Base-by-base conservation (phyloP, 1,139 yeast genomes). In the Sugiyamaella japonica region DNA sequence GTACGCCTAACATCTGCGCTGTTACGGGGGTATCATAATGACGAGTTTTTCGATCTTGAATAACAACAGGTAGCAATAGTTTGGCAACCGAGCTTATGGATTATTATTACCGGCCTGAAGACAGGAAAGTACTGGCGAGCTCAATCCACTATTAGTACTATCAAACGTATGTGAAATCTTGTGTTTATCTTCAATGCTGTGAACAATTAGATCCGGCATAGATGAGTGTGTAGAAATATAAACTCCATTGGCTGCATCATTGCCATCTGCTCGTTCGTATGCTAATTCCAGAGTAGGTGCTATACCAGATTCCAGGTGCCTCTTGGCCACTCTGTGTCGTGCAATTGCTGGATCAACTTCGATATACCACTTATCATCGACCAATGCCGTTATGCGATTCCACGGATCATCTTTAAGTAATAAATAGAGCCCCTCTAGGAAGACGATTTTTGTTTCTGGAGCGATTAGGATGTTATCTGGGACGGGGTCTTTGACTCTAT, bases 301-400 rank as follows among this genome's bases (percentile, higher is more conserved):
- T 17, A 91, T 77, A 0, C 96, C 96, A 6, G 91, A 80, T 10
- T 71, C 72, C 15, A 89, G 62, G 68, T 91, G 98, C 54, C 98
- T 75, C 48, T 72, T 70, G 0, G 89, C 86, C 0, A 89, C 83
- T 55, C 97, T 71, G 6, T 73, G 67, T 42, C 83, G 71, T 5
- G 84, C 83, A 2, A 73, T 61, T 0, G 66, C 70, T 10, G 73
- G 70, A n/a, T 77, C 79, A 1, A 81, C 79, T 7, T 74, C 68
- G 13, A 74, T 65, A 48, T 67, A 64, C 75, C 76, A 72, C 12
- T 66, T 62, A 23, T 72, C 76, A 51, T 71, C 72, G 38, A 71
- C 70, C n/a, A 61, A 59, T 6, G 50, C 42, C 4, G 64, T 57
- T 17, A 75, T 66, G 37, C 60, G 59, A 52, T 46, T 48, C 77